Conservation (phyloP, 768 basidiomycete genomes). For the Podaxis sp. region DNA sequence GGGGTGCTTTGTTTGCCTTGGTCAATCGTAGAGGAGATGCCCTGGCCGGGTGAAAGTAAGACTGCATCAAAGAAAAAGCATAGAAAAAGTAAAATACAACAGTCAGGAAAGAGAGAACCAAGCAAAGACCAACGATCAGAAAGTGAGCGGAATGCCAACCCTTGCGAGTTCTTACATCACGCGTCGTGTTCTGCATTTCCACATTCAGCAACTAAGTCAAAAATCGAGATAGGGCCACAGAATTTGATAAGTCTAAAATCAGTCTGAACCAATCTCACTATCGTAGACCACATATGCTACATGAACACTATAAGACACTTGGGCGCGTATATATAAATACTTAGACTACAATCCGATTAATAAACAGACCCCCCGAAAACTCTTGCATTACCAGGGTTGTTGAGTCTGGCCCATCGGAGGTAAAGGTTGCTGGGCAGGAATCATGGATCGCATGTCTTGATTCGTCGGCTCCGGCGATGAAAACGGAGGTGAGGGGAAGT, state of each 20-base stretch:
- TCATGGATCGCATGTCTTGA: background rate
- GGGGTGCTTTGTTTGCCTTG: slow-evolving; percentile 16
- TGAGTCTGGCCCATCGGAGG: background rate
- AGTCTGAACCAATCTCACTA: background rate
- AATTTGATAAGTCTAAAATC: background rate
- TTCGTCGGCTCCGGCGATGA: slow-evolving; percentile 14
- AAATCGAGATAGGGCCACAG: background rate
- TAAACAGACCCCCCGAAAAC: background rate
- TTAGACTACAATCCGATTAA: background rate
- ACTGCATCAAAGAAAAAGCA: slow-evolving; percentile 25
- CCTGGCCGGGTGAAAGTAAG: slow-evolving; percentile 41
- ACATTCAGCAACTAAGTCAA: background rate
- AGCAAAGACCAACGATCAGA: background rate
- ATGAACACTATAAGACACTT: background rate
- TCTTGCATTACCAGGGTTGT: background rate
- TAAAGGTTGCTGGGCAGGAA: background rate
- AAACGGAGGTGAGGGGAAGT: slow-evolving; percentile 13
- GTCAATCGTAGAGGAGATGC: slow-evolving; percentile 41
- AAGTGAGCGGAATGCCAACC: background rate
- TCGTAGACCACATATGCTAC: background rate
- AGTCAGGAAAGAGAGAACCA: background rate
- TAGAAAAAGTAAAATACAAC: background rate
- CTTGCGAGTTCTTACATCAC: background rate
- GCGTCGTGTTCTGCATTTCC: background rate
- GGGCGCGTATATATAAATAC: background rate